phyloP scores from a whole-genome alignment of 371 early-diverging fungal genomes.

The Mucor irregularis region DNA sequence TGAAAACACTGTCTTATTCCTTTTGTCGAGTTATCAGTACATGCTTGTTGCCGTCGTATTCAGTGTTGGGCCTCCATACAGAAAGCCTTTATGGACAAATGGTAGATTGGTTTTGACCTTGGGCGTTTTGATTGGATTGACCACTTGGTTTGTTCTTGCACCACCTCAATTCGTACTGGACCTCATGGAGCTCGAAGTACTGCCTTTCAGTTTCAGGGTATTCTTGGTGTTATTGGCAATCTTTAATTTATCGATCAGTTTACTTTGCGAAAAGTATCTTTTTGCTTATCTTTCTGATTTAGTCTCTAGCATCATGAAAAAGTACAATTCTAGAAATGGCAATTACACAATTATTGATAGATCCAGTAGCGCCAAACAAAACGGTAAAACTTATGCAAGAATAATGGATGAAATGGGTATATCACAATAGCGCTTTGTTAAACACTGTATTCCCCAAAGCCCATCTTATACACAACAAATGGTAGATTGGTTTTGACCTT shows the following conservation, averaged over 20 bases:
- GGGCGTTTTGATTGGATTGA: slow-evolving; percentile 44
- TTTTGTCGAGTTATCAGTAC: slow-evolving; percentile 91
- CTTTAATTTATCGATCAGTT: slow-evolving; percentile 47
- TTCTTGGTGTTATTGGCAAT: slow-evolving; percentile 48
- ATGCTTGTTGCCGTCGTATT: slow-evolving; percentile 87
- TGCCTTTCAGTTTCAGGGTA: slow-evolving; percentile 53
- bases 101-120: slow-evolving; percentile 66
- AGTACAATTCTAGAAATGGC: slow-evolving; percentile 7
- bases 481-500: slow-evolving; percentile 66
- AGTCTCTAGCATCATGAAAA: slow-evolving; percentile 5
- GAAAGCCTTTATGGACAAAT: slow-evolving; percentile 81
- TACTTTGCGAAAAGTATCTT: slow-evolving; percentile 55
- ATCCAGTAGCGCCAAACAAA: neutral
- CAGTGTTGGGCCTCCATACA: slow-evolving; percentile 93
- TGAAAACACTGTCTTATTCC: slow-evolving; percentile 91
- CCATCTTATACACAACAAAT: too few species aligned
- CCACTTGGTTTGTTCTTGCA: slow-evolving; percentile 47
- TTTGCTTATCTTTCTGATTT: slow-evolving; percentile 31
- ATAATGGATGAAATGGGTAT: slow-evolving; percentile 52
- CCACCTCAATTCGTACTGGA: slow-evolving; percentile 46
- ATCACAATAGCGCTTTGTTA: too few species aligned
- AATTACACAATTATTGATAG: slow-evolving; percentile 15
- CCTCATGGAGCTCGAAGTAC: slow-evolving; percentile 56
- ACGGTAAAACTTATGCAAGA: slow-evolving; percentile 48
- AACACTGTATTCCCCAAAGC: too few species aligned